Conservation (phyloP, 208 protist species). For the Wallacemonas sp. region DNA sequence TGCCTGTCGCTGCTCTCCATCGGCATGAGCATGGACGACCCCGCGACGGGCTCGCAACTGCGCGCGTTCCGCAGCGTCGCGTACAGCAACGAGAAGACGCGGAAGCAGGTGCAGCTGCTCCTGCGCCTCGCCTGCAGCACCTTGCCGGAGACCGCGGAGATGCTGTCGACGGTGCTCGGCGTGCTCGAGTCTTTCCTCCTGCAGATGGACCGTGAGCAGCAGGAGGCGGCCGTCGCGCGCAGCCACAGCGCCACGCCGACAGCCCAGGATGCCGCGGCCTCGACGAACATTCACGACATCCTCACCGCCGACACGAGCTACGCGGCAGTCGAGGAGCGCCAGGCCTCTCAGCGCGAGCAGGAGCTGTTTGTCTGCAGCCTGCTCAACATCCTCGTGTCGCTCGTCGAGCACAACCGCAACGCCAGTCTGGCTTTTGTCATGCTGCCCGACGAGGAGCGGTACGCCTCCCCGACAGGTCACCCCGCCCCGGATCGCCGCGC, state of each 20-base stretch:
- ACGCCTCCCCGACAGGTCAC: background rate
- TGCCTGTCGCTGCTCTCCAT: conserved; percentile 25
- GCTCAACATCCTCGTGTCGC: conserved; percentile 25
- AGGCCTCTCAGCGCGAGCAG: conserved; percentile 14
- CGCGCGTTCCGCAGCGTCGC: conserved; percentile 13
- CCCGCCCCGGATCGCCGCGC: background rate
- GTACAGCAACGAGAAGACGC: conserved; percentile 32
- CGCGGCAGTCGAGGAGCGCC: conserved; percentile 10
- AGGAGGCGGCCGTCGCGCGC: conserved; percentile 15
- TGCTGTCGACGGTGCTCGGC: conserved; percentile 23
- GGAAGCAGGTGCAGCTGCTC: conserved; percentile 35
- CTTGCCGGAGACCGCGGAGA: conserved; percentile 8
- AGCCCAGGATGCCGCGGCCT: background rate
- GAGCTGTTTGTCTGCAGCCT: conserved; percentile 16
- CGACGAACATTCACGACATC: conserved; percentile 17
- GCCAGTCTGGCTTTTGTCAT: conserved; percentile 37
- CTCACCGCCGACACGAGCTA: conserved; percentile 27
- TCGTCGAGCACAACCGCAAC: conserved; percentile 30
- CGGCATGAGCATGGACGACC: conserved; percentile 26
- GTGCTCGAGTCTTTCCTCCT: conserved; percentile 31
- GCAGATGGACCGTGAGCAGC: conserved; percentile 17
- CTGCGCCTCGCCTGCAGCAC: conserved; percentile 28
- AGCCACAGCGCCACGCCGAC: conserved; percentile 1
- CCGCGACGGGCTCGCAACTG: conserved; percentile 27
- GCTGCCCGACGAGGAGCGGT: conserved; percentile 37